Conservation (phyloP, 495 filamentous ascomycete genomes). For the Corynascus novoguineensis region DNA sequence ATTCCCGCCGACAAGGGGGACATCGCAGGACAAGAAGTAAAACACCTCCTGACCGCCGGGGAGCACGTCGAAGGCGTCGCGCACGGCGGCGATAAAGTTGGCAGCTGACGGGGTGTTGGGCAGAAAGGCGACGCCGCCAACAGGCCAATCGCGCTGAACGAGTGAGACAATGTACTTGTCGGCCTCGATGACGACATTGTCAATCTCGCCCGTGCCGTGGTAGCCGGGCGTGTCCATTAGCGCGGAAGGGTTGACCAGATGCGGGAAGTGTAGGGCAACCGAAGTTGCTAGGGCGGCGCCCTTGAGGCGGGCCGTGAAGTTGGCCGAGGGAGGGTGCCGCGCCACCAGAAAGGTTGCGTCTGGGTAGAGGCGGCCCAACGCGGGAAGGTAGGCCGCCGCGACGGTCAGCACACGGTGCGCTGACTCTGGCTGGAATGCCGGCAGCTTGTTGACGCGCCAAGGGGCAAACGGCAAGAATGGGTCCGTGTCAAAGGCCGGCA, state of each 20-base stretch:
- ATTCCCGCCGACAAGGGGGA: background rate
- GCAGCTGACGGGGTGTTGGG: background rate
- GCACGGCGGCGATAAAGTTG: background rate
- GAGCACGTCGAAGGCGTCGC: background rate
- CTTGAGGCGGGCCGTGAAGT: background rate
- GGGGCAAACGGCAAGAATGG: slow-evolving; percentile 1
- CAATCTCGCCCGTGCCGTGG: background rate
- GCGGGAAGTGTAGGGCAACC: background rate
- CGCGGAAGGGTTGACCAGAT: background rate
- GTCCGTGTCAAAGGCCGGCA: slow-evolving; percentile 2
- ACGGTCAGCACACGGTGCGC: background rate
- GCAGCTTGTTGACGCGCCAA: background rate
- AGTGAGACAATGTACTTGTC: background rate
- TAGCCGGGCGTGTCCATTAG: background rate
- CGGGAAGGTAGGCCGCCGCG: background rate
- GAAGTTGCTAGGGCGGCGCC: background rate
- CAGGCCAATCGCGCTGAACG: slow-evolving; percentile 1
- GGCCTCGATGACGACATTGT: background rate
- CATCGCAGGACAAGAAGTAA: background rate
- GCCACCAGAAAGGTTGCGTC: background rate
- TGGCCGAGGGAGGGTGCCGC: background rate
- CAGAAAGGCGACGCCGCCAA: slow-evolving; percentile 2
- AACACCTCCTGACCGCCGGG: slow-evolving; percentile 1
- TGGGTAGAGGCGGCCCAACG: slow-evolving; percentile 6
- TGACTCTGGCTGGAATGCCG: background rate